Evolutionary conservation across 2,329 filamentous ascomycete genomes (phyloP).

Genomic region (Aspergillus latus): DNA sequence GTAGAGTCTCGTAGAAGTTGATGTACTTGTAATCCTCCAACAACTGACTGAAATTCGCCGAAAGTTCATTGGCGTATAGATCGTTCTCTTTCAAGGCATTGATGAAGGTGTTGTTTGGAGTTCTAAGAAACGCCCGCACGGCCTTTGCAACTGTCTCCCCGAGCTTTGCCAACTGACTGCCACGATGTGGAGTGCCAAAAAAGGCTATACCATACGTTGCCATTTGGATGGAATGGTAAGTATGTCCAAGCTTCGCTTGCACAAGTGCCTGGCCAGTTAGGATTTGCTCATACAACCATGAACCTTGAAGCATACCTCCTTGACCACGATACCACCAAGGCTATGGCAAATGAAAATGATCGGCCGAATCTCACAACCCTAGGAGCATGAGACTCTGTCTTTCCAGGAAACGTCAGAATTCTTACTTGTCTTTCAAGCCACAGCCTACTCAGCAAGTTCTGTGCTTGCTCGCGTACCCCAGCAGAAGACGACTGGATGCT

Average conservation of each 20-base stretch:
- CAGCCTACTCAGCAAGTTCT: constrained; percentile 21
- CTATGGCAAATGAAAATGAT: constrained; percentile 31
- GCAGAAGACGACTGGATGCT: constrained; percentile 24
- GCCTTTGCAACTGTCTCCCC: constrained; percentile 23
- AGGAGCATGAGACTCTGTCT: background rate
- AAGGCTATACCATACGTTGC: constrained; percentile 25
- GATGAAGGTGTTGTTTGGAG: constrained; percentile 23
- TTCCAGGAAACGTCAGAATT: background rate
- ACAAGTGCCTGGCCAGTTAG: constrained; percentile 14
- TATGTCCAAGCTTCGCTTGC: constrained; percentile 18
- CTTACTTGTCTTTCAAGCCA: constrained; percentile 16
- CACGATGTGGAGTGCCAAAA: constrained; percentile 29
- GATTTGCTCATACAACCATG: background rate
- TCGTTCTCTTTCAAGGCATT: constrained; percentile 23
- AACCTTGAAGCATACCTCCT: constrained; percentile 20
- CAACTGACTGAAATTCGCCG: constrained; percentile 16
- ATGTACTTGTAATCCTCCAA: constrained; percentile 16
- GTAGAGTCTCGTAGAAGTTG: constrained; percentile 19
- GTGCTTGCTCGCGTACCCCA: constrained; percentile 23
- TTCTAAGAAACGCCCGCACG: constrained; percentile 18
- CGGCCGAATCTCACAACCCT: constrained; percentile 18
- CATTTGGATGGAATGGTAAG: constrained; percentile 18
- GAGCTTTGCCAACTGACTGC: constrained; percentile 19
- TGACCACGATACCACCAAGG: constrained; percentile 32
- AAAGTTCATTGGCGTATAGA: constrained; percentile 17